Evolutionary conservation across 306 rosid species (phyloP), one percentile per base, ranked within the genome.

Genomic region (Cicer judaicum): DNA sequence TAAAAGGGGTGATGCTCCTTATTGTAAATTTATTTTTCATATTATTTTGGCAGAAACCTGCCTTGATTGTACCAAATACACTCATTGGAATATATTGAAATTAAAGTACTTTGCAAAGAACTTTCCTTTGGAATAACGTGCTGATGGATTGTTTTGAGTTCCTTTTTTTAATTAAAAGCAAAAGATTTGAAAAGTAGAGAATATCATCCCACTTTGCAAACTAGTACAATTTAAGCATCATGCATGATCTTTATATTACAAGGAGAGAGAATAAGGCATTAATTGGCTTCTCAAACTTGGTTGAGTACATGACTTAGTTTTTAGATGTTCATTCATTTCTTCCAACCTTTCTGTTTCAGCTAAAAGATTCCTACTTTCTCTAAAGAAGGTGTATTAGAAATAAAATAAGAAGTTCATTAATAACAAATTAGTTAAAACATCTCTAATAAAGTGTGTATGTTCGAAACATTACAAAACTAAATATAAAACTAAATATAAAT

Each of bases 11-110:
- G 29, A 42, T 83, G 74, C 39, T 70, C 46, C 72, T 5, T 77
- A 48, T 75, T 85, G 86, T 89, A 81, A 53, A 81, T 84, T 24
- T 24, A 2, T 13, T 47, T 70, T 61, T 15, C 10, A 40, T 69
- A 77, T 74, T 85, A 34, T 67, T 84, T 74, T 79, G 76, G 83
- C 80, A 83, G 16, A 52, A 74, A 78, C 75, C 42, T 68, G 80
- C 64, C 61, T 42, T 68, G 48, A 61, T 64, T 64, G 82, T 76
- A 69, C 52, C 75, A 54, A 62, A 78, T 40, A 82, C 60, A 48
- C n/a, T 56, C 14, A 7, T 71, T 62, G 65, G 55, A 68, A 66
- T 82, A 77, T 72, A 77, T 72, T 82, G 76, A 60, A 72, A 29
- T 29, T 29, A 29, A 72, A 76, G 76, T 64, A 57, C 18, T 72